These are phyloP conservation scores for Albatrellus ellisii DNA, from an alignment of 768 basidiomycete genomes.

Conservation along the genomic window DNA sequence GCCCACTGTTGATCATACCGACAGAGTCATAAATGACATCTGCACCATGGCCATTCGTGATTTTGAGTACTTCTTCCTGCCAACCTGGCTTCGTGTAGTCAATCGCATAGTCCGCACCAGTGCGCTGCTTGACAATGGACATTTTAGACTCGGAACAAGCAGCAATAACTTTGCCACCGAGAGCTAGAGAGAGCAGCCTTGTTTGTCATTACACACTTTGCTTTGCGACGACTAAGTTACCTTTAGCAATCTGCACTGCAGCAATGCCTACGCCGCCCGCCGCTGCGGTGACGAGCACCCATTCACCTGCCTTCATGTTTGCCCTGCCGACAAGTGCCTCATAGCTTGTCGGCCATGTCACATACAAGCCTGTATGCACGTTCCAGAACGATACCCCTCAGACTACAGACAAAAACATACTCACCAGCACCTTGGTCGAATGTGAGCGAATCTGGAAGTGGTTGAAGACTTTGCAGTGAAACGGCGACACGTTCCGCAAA, in stretches of 20 bases:
- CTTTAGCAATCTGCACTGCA: constrained; percentile 89
- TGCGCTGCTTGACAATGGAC: constrained; percentile 57
- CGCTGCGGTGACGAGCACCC: constrained; percentile 88
- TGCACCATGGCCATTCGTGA: constrained; percentile 78
- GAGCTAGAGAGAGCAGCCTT: constrained; percentile 28
- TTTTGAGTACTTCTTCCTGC: constrained; percentile 80
- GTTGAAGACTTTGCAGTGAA: constrained; percentile 35
- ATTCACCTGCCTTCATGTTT: constrained; percentile 55
- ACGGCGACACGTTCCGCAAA: constrained; percentile 67
- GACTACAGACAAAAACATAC: constrained; percentile 11
- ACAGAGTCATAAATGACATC: constrained; percentile 85
- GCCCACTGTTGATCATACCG: constrained; percentile 54
- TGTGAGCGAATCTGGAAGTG: constrained; percentile 61
- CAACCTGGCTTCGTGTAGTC: constrained; percentile 71
- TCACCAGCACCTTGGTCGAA: constrained; percentile 80
- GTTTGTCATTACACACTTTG: not conserved
- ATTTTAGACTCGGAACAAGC: constrained; percentile 77
- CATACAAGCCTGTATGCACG: constrained; percentile 40
- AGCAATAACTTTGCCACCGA: constrained; percentile 92
- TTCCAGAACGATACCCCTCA: not conserved
- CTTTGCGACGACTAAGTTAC: too few relatives aligned
- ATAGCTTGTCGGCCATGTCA: constrained; percentile 93
- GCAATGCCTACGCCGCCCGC: constrained; percentile 92
- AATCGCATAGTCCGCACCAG: constrained; percentile 73
- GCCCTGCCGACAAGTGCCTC: constrained; percentile 84